A percentile compares a stretch with the other conserved stretches of the same genome.
Conservation (phyloP, 495 filamentous ascomycete species). For the Aspergillus asperescens region DNA sequence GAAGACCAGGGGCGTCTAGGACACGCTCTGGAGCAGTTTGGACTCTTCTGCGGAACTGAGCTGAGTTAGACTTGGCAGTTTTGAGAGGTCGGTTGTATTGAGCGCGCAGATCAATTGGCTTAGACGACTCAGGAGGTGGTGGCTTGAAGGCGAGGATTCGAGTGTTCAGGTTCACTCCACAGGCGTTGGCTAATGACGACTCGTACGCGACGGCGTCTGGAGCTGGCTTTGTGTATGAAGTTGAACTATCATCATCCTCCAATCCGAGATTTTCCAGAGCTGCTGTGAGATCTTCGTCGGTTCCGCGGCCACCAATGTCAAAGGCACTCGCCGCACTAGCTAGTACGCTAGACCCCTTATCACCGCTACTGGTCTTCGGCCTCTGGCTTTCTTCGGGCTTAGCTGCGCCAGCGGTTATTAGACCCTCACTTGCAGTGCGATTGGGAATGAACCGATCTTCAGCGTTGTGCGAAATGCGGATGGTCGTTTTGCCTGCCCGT, state of each 20-base stretch:
- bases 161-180: conserved; percentile 86
- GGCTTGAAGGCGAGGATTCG: conserved; percentile 99
- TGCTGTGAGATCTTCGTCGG: conserved; percentile 70
- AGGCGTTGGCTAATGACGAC: conserved; percentile 84
- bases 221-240: conserved; percentile 65
- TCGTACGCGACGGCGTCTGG: conserved; percentile 88
- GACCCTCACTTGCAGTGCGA: conserved; percentile 79
- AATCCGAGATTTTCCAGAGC: conserved; percentile 75
- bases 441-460: conserved; percentile 98
- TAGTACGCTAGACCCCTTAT: conserved; percentile 66
- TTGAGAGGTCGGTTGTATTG: conserved; percentile 98
- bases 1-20: conserved; percentile 89
- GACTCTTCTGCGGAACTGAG: conserved; percentile 84
- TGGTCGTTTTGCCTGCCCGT: conserved; percentile 61
- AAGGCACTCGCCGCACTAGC: conserved; percentile 63
- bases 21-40: conserved; percentile 94
- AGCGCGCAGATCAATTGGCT: conserved; percentile 92
- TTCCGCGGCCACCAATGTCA: conserved; percentile 55
- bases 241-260: conserved; percentile 52
- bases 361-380: conserved; percentile 59
- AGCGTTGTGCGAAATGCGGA: conserved; percentile 66
- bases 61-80: conserved; percentile 60
- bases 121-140: conserved; percentile 89
- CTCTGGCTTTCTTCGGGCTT: conserved; percentile 71
- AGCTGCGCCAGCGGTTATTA: conserved; percentile 70